Evolutionary conservation across 768 basidiomycete genomes (phyloP), one percentile per base, ranked within the genome.

Genomic region (Gelatoporia subvermispora): DNA sequence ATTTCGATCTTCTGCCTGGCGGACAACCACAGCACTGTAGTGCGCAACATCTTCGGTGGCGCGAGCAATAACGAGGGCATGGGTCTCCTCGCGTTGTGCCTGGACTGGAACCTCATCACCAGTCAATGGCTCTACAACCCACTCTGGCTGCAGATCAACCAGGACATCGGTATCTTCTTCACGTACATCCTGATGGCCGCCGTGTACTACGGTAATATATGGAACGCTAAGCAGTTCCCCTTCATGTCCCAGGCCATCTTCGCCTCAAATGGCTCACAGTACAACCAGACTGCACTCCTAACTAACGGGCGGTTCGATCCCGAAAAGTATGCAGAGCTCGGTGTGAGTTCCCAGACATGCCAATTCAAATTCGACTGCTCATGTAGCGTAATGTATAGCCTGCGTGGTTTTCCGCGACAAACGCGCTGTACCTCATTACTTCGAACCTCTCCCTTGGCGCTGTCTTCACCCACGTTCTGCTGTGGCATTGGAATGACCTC

Each of bases 51-150:
- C 28, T 59, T 61, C 43, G 58, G 56, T 36, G 59, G 81, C 73
- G 47, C 82, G 10, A 58, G 55, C 54, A 64, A 64, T 54, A 64
- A 84, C 47, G 81, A 83, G 61, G 81, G 82, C 7, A 71, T 84
- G 36, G 82, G 81, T 10, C 63, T 77, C 44, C 74, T 84, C 38
- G 72, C 81, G 1, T 59, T 82, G 35, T 81, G 71, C 52, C 65
- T 84, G 13, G 82, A 85, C 56, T 84, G 82, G 81, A 78, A 80
- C 55, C 73, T 77, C 49, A 72, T 79, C 50, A 75, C 71, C 34
- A 68, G 72, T 43, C 68, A 69, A 23, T 75, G 73, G 36, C 59
- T 73, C 28, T 65, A 57, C 59, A 53, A 47, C 43, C 64, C 64
- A 15, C 45, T 65, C 44, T 62, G 59, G 60, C 53, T 62, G 39